Base-by-base conservation (phyloP, 345 rosid genomes). In the Brassica incana region DNA sequence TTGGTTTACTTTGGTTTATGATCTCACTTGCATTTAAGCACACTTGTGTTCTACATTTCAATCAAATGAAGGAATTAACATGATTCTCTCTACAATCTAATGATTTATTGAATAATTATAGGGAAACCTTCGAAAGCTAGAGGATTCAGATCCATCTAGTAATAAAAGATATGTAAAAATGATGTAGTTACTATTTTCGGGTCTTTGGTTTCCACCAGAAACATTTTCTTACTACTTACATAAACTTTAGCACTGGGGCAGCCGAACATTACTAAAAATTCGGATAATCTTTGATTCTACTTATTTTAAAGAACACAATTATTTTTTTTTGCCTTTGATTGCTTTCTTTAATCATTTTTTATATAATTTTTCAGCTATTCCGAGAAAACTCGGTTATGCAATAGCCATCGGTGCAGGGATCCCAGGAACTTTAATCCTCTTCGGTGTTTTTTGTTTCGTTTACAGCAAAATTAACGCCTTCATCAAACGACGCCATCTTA, bases 341-440 rank as follows among this genome's bases (percentile, higher is more conserved):
- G 18, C 18, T 30, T 6, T 62, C 10, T 14, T 29, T 29, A 20
- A 23, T 3, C 16, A 66, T 65, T 5, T 15, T n/a, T 12, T 1
- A 1, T 1, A 1, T 48, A 6, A 36, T 23, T 35, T 23, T 35
- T 14, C 83, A 88, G 94, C 70, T 73, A 65, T 88, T 4, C 86
- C 91, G 0, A 83, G 74, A 71, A 52, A 50, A 10, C 91, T 87
- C 10, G 77, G 86, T 3, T 86, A 86, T 32, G 90, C 89, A 8
- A 78, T 90, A 30, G 78, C 83, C 3, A 65, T 87, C 0, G 91
- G 88, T 1, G 94, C 83, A 2, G 93, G 97, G 60, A 69, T 93
- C 9, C 98, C 94, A 1, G 68, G 75, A 50, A 4, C 85, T 2
- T 65, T 93, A 30, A 77, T 85, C 32, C 5, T 78, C 3, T 40